Conservation (phyloP, 208 protist species). For the Vickermania ingenoplastis region DNA sequence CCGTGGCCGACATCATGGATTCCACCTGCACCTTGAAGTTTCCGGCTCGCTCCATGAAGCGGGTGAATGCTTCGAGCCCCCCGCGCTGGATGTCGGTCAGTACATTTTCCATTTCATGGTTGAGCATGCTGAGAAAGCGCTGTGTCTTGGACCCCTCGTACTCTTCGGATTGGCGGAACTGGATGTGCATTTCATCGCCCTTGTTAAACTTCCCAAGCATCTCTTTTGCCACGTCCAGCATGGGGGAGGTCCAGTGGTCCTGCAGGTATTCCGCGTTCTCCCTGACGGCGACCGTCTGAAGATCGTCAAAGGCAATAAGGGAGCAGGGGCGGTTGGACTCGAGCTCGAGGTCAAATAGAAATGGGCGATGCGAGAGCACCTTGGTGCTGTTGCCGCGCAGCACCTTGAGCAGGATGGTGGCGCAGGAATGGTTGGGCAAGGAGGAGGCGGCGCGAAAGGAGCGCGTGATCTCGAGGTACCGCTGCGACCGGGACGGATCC, state of each 20-base stretch:
- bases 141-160: constrained; percentile 92
- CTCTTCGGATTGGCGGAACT: constrained; percentile 71
- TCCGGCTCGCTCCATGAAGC: constrained; percentile 69
- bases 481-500: constrained; percentile 17
- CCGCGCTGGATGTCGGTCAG: constrained; percentile 61
- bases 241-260: constrained; percentile 65
- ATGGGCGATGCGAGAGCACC: constrained; percentile 60
- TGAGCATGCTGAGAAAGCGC: constrained; percentile 83
- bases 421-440: constrained; percentile 26
- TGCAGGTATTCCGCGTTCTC: constrained; percentile 63
- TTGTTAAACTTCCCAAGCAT: constrained; percentile 18
- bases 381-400: constrained; percentile 64
- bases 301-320: constrained; percentile 85
- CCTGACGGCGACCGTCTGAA: constrained; percentile 56
- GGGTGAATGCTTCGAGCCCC: constrained; percentile 63
- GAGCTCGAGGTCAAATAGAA: constrained; percentile 40
- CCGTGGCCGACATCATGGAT: constrained; percentile 42
- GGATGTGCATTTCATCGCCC: constrained; percentile 57
- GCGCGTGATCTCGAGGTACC: constrained; percentile 32
- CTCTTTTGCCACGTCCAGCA: constrained; percentile 40
- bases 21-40: constrained; percentile 43
- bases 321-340: constrained; percentile 45
- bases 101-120: constrained; percentile 91
- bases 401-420: constrained; percentile 49
- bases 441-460: constrained; percentile 54